These are phyloP conservation scores for Striga hermonthica DNA, from an alignment of 305 asterid genomes.

Conservation along the genomic window DNA sequence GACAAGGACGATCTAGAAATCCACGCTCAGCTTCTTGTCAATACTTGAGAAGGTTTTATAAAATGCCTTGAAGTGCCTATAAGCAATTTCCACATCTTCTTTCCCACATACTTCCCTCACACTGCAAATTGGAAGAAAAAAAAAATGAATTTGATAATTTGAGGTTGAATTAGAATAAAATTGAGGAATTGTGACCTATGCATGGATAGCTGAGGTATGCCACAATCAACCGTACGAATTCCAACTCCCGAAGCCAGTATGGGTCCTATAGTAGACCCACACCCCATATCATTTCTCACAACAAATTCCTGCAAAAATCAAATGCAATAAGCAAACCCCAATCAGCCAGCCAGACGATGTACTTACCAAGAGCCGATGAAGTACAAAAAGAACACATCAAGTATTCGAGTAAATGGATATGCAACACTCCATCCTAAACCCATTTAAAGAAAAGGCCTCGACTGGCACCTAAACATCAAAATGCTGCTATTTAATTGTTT, in stretches of 20 bases:
- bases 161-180: too few relatives aligned
- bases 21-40: constrained; percentile 69
- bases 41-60: constrained; percentile 72
- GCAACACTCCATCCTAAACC: not conserved
- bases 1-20: constrained; percentile 38
- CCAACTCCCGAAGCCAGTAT: constrained; percentile 96
- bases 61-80: constrained; percentile 89
- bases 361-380: not conserved
- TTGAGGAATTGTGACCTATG: constrained; percentile 53
- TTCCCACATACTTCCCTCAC: constrained; percentile 88
- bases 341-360: not conserved
- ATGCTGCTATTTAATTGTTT: not conserved
- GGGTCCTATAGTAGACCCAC: constrained; percentile 97
- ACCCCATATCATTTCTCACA: constrained; percentile 95
- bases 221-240: constrained; percentile 95
- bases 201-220: constrained; percentile 97
- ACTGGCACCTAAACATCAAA: not conserved
- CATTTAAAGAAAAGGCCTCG: not conserved
- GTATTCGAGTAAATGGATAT: not conserved
- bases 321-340: constrained; percentile 12
- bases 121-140: constrained; percentile 41
- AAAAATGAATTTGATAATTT: not conserved
- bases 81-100: constrained; percentile 80
- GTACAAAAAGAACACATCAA: not conserved
- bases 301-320: constrained; percentile 64